A percentile compares a stretch with the other conserved stretches of the same genome.
Conservation (phyloP, 1,284 basidiomycete genomes). For the Kalmanozyma brasiliensis region DNA sequence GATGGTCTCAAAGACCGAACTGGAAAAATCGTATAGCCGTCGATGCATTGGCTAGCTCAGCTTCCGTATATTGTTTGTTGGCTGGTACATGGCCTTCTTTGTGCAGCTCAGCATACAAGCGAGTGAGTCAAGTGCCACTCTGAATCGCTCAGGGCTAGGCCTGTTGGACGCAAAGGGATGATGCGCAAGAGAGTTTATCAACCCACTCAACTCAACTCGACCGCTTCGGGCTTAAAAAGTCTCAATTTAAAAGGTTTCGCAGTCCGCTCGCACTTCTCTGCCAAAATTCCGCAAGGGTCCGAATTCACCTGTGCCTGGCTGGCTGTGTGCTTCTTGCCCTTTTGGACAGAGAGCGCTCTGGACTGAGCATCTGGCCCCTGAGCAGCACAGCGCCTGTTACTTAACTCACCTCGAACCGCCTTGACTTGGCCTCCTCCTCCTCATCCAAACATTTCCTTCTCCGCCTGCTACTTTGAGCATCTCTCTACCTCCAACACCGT, state of each 20-base stretch:
- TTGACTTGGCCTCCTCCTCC: constrained; percentile 3
- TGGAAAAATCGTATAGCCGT: too few relatives aligned
- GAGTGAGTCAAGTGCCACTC: too few relatives aligned
- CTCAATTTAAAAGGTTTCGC: not conserved
- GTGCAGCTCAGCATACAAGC: too few relatives aligned
- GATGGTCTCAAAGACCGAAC: too few relatives aligned
- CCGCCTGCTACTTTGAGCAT: constrained; percentile 19
- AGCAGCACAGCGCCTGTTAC: constrained; percentile 13
- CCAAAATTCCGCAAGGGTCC: constrained; percentile 12
- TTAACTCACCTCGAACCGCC: not conserved
- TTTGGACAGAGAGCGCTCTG: constrained; percentile 15
- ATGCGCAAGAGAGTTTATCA: too few relatives aligned
- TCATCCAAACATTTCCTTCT: constrained; percentile 18
- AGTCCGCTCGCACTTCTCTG: not conserved
- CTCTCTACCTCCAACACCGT: constrained; percentile 11
- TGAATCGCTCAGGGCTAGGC: not conserved
- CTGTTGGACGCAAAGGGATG: too few relatives aligned
- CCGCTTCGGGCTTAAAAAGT: constrained; percentile 4
- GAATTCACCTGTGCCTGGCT: constrained; percentile 1
- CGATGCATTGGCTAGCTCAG: too few relatives aligned
- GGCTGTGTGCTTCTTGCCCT: constrained; percentile 13
- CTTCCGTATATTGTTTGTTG: too few relatives aligned
- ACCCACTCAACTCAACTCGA: not conserved
- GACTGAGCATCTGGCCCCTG: constrained; percentile 21
- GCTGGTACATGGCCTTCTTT: too few relatives aligned